Base-by-base conservation (phyloP, 805 yeast genomes). In the Candida cerambycidarum region DNA sequence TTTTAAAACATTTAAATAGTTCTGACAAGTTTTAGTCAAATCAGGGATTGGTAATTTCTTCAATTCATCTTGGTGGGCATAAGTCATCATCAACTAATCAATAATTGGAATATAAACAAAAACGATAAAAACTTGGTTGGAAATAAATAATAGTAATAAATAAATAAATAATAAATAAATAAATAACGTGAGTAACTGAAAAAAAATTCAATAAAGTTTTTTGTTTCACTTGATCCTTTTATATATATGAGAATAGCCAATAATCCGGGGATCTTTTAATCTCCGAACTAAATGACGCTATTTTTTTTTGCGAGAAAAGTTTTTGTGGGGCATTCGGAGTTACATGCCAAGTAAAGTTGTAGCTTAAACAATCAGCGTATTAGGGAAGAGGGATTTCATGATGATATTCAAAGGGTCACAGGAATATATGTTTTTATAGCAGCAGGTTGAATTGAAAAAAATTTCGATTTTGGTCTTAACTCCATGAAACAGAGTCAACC, bases 1-100 rank as follows among this genome's bases (percentile, higher is more conserved):
- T 58, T 78, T 77, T 30, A 89, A 69, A 8, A 79, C 83, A 15
- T 74, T 73, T 42, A 89, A 66, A 57, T 88, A 89, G 52, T 75
- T 72, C 14, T 67, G 55, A 54, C 93, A 78, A 0, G 96, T 84
- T 39, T 79, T 82, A 25, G 71, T 63, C 43, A 89, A 70, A 21
- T 80, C 78, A 2, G 97, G 97, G 32, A 89, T 85, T 6, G 97
- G 97, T 24, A 89, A 72, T 59, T 80, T 83, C 44, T 73, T 59
- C 30, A 86, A 67, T 41, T 70, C 60, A 35, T 71, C 73, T 60
- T 86, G 95, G 58, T 67, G 68, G 38, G 78, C 76, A 57, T 73
- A 86, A 29, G 57, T 49, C 47, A 47, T 47, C 5, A 4, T 31
- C 5, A 5, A 4, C 16, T 5, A 31, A 32, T 38, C 11, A 28